Evolutionary conservation across 345 rosid genomes (phyloP).

Genomic region (Dipteronia dyeriana): DNA sequence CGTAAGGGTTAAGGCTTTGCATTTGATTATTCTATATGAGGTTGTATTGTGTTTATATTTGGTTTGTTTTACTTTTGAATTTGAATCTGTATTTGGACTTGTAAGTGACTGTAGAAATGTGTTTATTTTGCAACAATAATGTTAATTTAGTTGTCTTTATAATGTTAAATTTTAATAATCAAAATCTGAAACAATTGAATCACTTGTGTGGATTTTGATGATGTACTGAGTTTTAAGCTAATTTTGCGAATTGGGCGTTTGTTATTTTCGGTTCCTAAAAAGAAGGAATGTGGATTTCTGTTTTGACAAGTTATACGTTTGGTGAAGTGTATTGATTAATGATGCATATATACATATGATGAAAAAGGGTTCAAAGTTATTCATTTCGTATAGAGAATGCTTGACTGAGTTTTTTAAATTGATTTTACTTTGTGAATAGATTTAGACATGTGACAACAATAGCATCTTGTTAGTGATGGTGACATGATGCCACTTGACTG

Average conservation of each 20-base stretch:
- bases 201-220: background rate
- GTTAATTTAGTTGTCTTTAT: too few relatives aligned
- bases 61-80: too few relatives aligned
- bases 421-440: background rate
- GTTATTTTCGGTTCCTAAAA: background rate
- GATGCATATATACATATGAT: background rate
- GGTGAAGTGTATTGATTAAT: background rate
- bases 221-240: background rate
- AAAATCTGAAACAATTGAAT: too few relatives aligned
- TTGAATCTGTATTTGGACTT: too few relatives aligned
- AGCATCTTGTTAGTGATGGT: too few relatives aligned
- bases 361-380: background rate
- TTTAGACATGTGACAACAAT: background rate
- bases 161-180: too few relatives aligned
- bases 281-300: background rate
- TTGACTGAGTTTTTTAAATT: background rate
- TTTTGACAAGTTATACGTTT: slow-evolving; percentile 5
- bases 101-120: too few relatives aligned
- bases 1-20: too few relatives aligned
- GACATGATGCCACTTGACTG: too few relatives aligned
- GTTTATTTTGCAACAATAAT: too few relatives aligned
- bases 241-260: background rate
- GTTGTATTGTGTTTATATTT: too few relatives aligned
- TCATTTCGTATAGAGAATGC: background rate
- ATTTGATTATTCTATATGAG: too few relatives aligned